Evolutionary conservation across 2,329 filamentous ascomycete species (phyloP).

Genomic region (Colletotrichum lini): DNA sequence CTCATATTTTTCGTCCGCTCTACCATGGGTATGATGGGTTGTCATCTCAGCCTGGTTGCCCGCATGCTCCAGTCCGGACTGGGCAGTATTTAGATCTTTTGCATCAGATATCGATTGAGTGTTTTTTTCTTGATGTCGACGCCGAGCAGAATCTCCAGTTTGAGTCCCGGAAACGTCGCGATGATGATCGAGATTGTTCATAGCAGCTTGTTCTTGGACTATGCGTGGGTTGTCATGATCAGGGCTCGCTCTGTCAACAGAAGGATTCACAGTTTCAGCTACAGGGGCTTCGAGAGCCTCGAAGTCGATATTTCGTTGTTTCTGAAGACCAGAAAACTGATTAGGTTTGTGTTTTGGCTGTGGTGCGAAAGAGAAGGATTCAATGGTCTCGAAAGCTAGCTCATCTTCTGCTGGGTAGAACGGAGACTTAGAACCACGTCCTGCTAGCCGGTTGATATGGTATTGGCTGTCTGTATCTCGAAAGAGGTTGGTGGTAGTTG

Average conservation of each 20-base stretch:
- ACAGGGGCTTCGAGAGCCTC: neutral
- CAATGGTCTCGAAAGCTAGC: neutral
- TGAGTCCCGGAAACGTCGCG: neutral
- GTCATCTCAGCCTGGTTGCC: neutral
- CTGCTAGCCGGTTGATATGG: neutral
- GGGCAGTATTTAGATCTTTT: neutral
- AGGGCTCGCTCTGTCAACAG: neutral
- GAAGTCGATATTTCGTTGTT: slow-evolving; percentile 5
- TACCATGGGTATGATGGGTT: neutral
- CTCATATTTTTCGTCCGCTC: neutral
- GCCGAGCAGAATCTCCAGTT: neutral
- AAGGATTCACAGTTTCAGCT: too few species aligned
- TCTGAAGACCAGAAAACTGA: slow-evolving; percentile 34
- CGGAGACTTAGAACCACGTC: neutral
- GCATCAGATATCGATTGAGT: neutral
- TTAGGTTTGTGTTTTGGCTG: slow-evolving; percentile 19
- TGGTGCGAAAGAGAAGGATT: slow-evolving; percentile 11
- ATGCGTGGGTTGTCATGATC: neutral
- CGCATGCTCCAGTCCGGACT: neutral
- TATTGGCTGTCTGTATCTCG: neutral
- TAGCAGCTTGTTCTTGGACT: neutral
- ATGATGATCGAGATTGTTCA: neutral
- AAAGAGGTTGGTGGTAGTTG: neutral
- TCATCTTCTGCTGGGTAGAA: neutral
- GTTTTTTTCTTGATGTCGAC: neutral